A percentile compares a stretch with the other conserved stretches of the same genome.
Evolutionary conservation across 805 yeast species (phyloP).

Genomic region (Kazachstania taianensis): DNA sequence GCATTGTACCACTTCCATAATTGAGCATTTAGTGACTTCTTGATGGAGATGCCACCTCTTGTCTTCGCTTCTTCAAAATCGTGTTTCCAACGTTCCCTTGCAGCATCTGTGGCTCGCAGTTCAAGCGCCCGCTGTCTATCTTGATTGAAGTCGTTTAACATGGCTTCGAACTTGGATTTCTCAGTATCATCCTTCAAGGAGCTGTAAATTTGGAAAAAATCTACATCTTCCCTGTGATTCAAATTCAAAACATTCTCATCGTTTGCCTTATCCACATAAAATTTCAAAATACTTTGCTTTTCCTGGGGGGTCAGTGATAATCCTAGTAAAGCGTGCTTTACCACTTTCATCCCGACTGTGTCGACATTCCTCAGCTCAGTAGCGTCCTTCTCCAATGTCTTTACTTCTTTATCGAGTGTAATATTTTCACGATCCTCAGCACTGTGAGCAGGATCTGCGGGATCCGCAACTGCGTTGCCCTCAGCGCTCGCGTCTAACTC

Average conservation of each 20-base stretch:
- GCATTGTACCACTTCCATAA: conserved; percentile 78
- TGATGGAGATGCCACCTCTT: conserved; percentile 46
- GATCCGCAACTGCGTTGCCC: no score
- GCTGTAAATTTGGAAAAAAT: conserved; percentile 61
- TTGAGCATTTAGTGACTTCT: conserved; percentile 56
- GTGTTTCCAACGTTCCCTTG: conserved; percentile 80
- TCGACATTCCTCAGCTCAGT: conserved; percentile 55
- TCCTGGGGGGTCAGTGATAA: conserved; percentile 28
- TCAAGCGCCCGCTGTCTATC: conserved; percentile 73
- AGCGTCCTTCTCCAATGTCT: conserved; percentile 43
- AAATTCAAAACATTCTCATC: conserved; percentile 24
- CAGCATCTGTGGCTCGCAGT: conserved; percentile 66
- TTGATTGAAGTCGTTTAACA: conserved; percentile 60
- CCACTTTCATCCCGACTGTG: conserved; percentile 66
- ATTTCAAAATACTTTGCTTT: conserved; percentile 24
- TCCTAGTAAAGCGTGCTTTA: conserved; percentile 63
- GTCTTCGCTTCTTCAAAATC: conserved; percentile 58
- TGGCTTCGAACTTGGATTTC: conserved; percentile 48
- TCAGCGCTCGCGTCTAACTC: not conserved
- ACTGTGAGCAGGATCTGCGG: not conserved
- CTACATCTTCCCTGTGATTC: conserved; percentile 28
- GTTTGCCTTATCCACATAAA: conserved; percentile 30
- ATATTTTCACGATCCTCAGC: not conserved
- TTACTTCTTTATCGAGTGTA: conserved; percentile 7
- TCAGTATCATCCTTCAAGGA: conserved; percentile 39